phyloP scores from a whole-genome alignment of 352 stramenopile genomes.

The Phytophthora chlamydospora region DNA sequence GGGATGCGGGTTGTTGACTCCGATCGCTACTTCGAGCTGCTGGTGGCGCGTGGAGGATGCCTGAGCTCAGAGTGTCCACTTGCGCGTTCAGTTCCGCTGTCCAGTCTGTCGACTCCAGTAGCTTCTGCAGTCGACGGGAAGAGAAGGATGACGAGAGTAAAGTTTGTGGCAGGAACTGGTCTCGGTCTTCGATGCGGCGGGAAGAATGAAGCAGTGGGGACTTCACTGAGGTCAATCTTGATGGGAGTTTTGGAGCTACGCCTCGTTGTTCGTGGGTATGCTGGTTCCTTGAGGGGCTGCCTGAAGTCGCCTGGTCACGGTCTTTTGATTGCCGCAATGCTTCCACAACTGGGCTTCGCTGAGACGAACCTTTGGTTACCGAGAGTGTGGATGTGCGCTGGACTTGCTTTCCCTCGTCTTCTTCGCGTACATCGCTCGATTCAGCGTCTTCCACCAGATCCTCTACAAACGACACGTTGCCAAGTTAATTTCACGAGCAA shows the following conservation, averaged over 20 bases:
- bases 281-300: conserved; percentile 13
- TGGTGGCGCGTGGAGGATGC: conserved; percentile 1
- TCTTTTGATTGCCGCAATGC: background rate
- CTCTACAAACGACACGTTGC: conserved; percentile 16
- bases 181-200: conserved; percentile 1
- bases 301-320: background rate
- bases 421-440: conserved; percentile 17
- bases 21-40: background rate
- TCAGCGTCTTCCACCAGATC: conserved; percentile 45
- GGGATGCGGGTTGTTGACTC: background rate
- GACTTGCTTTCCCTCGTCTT: conserved; percentile 6
- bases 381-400: background rate
- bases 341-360: background rate
- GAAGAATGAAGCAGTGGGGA: conserved; percentile 25
- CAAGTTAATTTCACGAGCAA: conserved; percentile 1
- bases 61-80: background rate
- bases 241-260: background rate
- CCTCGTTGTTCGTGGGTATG: conserved; percentile 2
- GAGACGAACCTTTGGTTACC: background rate
- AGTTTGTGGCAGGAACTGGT: conserved; percentile 4
- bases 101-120: conserved; percentile 82
- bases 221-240: conserved; percentile 6
- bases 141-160: conserved; percentile 41
- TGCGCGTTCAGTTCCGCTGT: conserved; percentile 33
- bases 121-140: conserved; percentile 49